Evolutionary conservation across 2,329 filamentous ascomycete species (phyloP), one percentile per base, ranked within the genome.

Genomic region (Colletotrichum endophyticum): DNA sequence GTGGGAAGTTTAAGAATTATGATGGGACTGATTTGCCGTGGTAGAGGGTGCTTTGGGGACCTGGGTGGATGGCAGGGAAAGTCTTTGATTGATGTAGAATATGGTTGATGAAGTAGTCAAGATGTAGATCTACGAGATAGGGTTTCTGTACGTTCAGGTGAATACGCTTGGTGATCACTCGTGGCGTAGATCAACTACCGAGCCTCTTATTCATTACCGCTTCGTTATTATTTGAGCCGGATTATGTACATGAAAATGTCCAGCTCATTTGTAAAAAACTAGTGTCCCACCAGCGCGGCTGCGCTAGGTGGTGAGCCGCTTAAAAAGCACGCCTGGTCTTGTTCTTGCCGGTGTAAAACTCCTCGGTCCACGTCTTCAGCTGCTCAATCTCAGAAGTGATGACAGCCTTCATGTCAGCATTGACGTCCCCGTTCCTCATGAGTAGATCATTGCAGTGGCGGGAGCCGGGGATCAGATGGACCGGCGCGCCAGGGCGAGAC

Each of bases 401-500:
- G 3, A 89, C 86, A n/a, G 81, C 81, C 77, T 86, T 81, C 84
- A 76, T 22, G 0, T 87, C 87, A 0, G 82, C 82, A 81, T 91
- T 91, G 27, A 82, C 86, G 4, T 78, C 78, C 0, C 84, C 89
- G 79, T 91, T 91, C 59, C 74, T 79, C 44, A 88, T 79, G 30
- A 86, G 81, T 49, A 92, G 77, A 81, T 93, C 91, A 25, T 87
- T 88, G 80, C 90, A 92, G 80, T 93, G 91, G 61, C 88, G 87
- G 0, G 87, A 89, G 5, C 86, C 87, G 1, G 88, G 87, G 62
- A 93, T 88, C 25, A 93, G 79, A 70, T 88, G 85, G 13, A 92
- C 84, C 1, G 91, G 91, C 1, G 86, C 85, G 30, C 88, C 80
- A 1, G 81, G 30, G 0, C 87, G 90, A 13, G 87, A 87, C 71